These are phyloP conservation scores for Bretschneidera sinensis DNA, from an alignment of 345 rosid species.

Conservation along the genomic window DNA sequence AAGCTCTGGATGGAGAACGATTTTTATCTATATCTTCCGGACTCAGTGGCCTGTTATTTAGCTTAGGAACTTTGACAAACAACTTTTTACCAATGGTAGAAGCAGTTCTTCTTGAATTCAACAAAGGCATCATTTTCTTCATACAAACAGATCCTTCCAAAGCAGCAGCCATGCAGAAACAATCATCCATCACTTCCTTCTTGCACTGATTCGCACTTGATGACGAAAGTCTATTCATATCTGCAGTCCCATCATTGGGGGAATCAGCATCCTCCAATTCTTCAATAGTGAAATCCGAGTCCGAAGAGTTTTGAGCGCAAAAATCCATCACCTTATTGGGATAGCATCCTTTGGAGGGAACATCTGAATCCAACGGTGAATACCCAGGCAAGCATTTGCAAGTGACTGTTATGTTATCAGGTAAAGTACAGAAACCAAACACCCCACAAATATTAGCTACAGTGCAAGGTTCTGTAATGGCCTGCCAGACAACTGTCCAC, in stretches of 20 bases:
- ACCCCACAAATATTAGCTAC: constrained; percentile 24
- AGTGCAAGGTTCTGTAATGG: constrained; percentile 23
- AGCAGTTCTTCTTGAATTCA: constrained; percentile 32
- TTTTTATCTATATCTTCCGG: neutral
- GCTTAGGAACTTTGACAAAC: too few relatives aligned
- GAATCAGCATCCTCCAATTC: constrained; percentile 20
- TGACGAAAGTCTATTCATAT: constrained; percentile 13
- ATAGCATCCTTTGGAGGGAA: constrained; percentile 35
- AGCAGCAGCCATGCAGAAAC: constrained; percentile 27
- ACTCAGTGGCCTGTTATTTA: too few relatives aligned
- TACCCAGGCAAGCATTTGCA: constrained; percentile 29
- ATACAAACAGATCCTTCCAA: constrained; percentile 14
- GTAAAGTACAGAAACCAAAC: constrained; percentile 32
- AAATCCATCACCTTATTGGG: constrained; percentile 23
- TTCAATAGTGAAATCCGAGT: constrained; percentile 15
- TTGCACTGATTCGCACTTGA: constrained; percentile 15
- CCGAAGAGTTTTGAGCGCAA: constrained; percentile 4
- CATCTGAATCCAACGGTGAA: constrained; percentile 24
- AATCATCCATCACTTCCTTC: constrained; percentile 22
- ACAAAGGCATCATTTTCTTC: constrained; percentile 33
- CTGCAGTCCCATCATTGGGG: constrained; percentile 10
- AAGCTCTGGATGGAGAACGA: constrained; percentile 11
- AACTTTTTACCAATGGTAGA: neutral
- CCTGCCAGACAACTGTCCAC: constrained; percentile 26
- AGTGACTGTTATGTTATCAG: constrained; percentile 8